phyloP scores from a whole-genome alignment of 306 rosid genomes.

The Clitoria ternatea region DNA sequence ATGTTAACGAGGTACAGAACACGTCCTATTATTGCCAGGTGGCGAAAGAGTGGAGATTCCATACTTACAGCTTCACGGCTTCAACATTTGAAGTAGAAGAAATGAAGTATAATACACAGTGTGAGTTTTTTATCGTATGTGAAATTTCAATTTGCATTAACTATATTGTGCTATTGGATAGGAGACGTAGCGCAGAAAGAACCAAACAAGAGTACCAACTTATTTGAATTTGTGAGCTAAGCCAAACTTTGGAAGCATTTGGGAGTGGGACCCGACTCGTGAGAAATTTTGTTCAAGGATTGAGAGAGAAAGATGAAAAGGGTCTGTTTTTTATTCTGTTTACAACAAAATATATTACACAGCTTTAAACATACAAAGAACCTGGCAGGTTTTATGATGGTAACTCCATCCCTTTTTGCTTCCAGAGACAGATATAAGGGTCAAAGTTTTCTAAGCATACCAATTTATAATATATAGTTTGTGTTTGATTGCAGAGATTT shows the following conservation, averaged over 20 bases:
- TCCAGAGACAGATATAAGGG: conserved; percentile 50
- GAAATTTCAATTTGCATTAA: conserved; percentile 14
- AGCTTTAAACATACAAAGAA: conserved; percentile 51
- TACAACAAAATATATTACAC: conserved; percentile 11
- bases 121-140: neutral
- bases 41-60: conserved; percentile 1
- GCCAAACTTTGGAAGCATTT: conserved; percentile 50
- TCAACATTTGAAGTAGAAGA: conserved; percentile 3
- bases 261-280: conserved; percentile 49
- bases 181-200: conserved; percentile 22
- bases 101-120: neutral
- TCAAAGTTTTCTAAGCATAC: conserved; percentile 42
- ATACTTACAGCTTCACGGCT: conserved; percentile 1
- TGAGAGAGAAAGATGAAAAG: neutral
- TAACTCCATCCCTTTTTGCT: conserved; percentile 47
- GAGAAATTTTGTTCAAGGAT: conserved; percentile 10
- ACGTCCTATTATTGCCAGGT: conserved; percentile 1
- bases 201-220: conserved; percentile 54
- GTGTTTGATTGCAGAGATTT: conserved; percentile 51
- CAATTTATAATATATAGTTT: conserved; percentile 35
- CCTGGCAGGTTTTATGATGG: conserved; percentile 54
- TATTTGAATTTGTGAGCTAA: conserved; percentile 56
- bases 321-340: neutral
- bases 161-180: neutral
- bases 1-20: neutral